Evolutionary conservation across 176 grass and related monocot species (phyloP), one percentile per base, ranked within the genome.

Genomic region (Oropetium thomaeum): DNA sequence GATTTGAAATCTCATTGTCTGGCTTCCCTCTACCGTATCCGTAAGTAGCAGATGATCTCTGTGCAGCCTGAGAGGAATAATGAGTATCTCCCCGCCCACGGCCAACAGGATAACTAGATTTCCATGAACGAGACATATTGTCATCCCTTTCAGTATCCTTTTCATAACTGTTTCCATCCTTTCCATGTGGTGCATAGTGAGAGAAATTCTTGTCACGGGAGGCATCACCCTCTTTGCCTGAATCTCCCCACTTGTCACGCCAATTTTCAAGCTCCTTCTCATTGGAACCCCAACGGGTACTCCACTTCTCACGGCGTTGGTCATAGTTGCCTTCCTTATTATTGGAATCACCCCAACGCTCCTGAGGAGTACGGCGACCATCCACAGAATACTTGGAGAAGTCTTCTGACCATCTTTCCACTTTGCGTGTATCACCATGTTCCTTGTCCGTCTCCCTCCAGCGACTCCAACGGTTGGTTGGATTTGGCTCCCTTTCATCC

Each of bases 401-500:
- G 77, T 88, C 86, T 62, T 93, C 87, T 83, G 85, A 80, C 91
- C 91, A 88, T 59, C 79, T 89, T 69, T 90, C 91, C 22, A 77
- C 71, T 67, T 81, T 89, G 48, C 59, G 90, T 51, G 64, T 23
- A 82, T 97, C 90, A 70, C 78, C 85, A 48, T 77, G 87, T 85
- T 93, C 91, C 73, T 90, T 89, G 15, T 97, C 89, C 26, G 81
- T 84, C 71, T 88, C 90, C 89, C 82, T 92, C 91, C 91, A 84
- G 39, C 80, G 81, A 69, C 73, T 84, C 67, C 91, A 93, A 70
- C 92, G 82, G 74, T 73, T 82, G 67, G 81, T 81, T 42, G 88
- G 81, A 87, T 87, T 97, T 70, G 86, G 87, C 73, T 99, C 96
- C 51, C 96, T 86, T 80, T 99, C 96, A 78, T 99, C 96, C 62